Base-by-base conservation (phyloP, 73 alveolate genomes). In the Stentor roeselii region DNA sequence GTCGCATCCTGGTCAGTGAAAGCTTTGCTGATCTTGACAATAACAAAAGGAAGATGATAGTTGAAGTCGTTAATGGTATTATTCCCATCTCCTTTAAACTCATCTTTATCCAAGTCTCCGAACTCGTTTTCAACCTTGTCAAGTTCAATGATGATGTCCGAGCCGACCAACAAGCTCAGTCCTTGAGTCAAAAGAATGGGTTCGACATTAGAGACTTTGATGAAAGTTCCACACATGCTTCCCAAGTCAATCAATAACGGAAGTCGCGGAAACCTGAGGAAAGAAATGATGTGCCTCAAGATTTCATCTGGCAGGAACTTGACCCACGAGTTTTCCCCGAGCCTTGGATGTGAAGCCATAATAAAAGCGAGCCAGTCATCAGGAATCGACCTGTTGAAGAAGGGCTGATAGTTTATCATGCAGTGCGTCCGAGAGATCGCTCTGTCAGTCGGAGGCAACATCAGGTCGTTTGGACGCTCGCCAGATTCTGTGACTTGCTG, bases 211-310 rank as follows among this genome's bases (percentile, higher is more conserved):
- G 38, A 32, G 39, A 90, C 83, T 90, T 90, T 83, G 37, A 90
- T 90, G 86, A 86, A 90, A 76, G 95, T 82, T 6, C 95, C 95
- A 90, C 86, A 90, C 36, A 90, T 90, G 30, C 93, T 90, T 36
- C 93, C 95, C 75, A 86, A 88, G 78, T 90, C 95, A 82, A 78
- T 83, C 36, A 90, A 84, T 60, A 83, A 86, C 60, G 86, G 60
- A 75, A 86, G 39, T 82, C 82, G 39, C 59, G 89, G 85, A 1
- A 89, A 90, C 37, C 86, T 90, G 39, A 90, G 76, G 83, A 82
- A 90, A 37, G 60, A 83, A 60, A 86, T 83, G 37, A 90, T 86
- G 42, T 90, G 87, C 75, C 76, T 82, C 83, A 86, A 90, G 4
- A 90, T 60, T 39, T 86, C 89, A 75, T 50, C 82, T 3, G 95